Evolutionary conservation across 148 eudicot genomes (phyloP).

Genomic region (Camellia granthamiana): DNA sequence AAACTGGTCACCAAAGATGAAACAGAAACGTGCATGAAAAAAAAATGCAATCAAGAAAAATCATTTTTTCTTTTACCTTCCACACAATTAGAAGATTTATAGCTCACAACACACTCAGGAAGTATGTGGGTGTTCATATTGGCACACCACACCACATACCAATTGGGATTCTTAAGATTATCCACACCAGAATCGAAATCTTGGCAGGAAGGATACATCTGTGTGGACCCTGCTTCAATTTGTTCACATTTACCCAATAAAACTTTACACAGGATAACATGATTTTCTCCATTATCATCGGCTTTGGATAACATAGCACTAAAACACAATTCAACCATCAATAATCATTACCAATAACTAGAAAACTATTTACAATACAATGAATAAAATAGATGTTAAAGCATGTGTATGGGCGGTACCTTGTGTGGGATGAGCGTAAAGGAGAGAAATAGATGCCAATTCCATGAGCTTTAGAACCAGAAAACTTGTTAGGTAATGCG

Average conservation of each 20-base stretch:
- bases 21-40: neutral
- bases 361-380: neutral
- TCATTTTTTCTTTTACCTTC: conserved; percentile 30
- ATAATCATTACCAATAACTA: neutral
- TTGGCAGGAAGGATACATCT: conserved; percentile 43
- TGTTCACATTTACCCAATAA: conserved; percentile 57
- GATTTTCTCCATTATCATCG: conserved; percentile 60
- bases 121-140: conserved; percentile 69
- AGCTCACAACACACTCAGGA: conserved; percentile 63
- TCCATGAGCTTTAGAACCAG: conserved; percentile 39
- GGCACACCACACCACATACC: conserved; percentile 55
- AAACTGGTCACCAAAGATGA: neutral
- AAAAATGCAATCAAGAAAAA: neutral
- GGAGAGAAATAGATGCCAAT: conserved; percentile 59
- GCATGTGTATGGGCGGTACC: conserved; percentile 26
- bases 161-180: conserved; percentile 49
- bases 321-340: conserved; percentile 18
- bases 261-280: conserved; percentile 58
- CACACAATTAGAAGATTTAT: conserved; percentile 31
- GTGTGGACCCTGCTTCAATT: conserved; percentile 55
- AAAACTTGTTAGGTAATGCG: conserved; percentile 22
- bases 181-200: conserved; percentile 62
- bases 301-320: conserved; percentile 50
- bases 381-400: neutral
- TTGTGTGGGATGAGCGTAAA: conserved; percentile 28